Base-by-base conservation (phyloP, 2,329 filamentous ascomycete species). In the Aspergillus fijiensis region DNA sequence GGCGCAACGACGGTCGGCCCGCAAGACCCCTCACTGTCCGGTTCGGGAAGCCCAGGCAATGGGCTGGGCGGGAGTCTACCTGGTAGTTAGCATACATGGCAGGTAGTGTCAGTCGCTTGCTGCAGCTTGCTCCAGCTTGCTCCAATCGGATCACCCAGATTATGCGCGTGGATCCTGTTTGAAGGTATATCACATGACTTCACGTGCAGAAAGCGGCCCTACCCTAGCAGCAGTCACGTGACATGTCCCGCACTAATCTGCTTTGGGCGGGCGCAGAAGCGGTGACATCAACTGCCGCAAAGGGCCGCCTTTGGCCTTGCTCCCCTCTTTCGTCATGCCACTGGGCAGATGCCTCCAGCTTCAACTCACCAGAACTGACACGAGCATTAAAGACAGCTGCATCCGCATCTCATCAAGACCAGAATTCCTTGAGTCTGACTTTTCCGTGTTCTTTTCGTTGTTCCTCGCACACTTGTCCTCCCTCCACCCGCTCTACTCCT, bases 271-370 rank as follows among this genome's bases (percentile, higher is more conserved):
- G 21, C 2, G 4, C 14, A 59, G 57, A 57, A 49, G 52, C 58
- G 50, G 56, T 63, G 61, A 63, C 61, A 61, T 63, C 59, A 61
- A 57, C 52, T 49, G 49, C 56, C 23, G n/a, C 19, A 23, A 7
- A 19, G 7, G 48, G 39, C 39, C 39, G 39, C 39, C 39, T 45
- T 45, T 16, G 39, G 39, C 14, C 16, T 19, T 5, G 6, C 7
- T 16, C 39, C 39, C 39, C 16, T 19, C 16, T 45, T 27, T 10
- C 53, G 42, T 33, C 23, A 39, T 25, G 42, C 23, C 23, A 39
- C 25, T 31, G 35, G 25, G 25, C 12, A 33, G 35, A 35, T 42
- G 21, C 11, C 16, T 31, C 19, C 10, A 19, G 35, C 25, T 35
- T 50, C 45, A 19, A 2, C 47, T 50, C 27, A 52, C 23, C 49